These are phyloP conservation scores for Laguncularia racemosa DNA, from an alignment of 345 rosid genomes.

Conservation along the genomic window DNA sequence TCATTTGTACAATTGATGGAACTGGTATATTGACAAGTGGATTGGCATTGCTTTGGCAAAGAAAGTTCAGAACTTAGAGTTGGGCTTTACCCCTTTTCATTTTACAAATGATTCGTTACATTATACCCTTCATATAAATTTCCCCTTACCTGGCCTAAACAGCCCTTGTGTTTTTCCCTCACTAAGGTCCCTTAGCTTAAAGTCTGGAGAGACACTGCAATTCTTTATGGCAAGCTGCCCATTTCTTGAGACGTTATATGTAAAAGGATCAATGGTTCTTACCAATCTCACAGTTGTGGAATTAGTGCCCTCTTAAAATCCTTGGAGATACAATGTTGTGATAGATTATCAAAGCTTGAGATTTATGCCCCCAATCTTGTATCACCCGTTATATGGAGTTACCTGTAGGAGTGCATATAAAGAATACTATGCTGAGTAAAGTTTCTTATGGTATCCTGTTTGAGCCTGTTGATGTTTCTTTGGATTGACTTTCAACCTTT, in stretches of 20 bases:
- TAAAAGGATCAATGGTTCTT: not conserved
- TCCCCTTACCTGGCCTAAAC: too few species aligned
- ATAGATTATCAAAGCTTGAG: slow-evolving; percentile 1
- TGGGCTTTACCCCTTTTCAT: slow-evolving; percentile 4
- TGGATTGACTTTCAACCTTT: not conserved
- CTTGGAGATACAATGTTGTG: slow-evolving; percentile 2
- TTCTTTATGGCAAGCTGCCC: slow-evolving; percentile 6
- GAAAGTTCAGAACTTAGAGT: slow-evolving; percentile 8
- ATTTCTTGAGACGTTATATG: slow-evolving; percentile 3
- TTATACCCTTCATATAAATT: not conserved
- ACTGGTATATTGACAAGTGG: slow-evolving; percentile 10
- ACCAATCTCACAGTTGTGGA: slow-evolving; percentile 1
- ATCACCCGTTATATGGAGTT: slow-evolving; percentile 1
- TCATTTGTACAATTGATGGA: slow-evolving; percentile 4
- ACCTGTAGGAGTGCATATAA: not conserved
- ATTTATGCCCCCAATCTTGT: slow-evolving; percentile 6
- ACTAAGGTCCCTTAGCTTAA: slow-evolving; percentile 3
- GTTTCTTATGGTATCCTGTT: not conserved
- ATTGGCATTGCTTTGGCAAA: not conserved
- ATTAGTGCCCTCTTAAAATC: slow-evolving; percentile 4
- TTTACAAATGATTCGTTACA: not conserved
- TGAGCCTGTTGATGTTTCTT: not conserved
- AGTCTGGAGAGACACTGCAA: slow-evolving; percentile 1
- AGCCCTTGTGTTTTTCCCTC: not conserved
- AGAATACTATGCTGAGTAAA: not conserved